phyloP scores from a whole-genome alignment of 345 rosid genomes.

The Combretum micranthum region DNA sequence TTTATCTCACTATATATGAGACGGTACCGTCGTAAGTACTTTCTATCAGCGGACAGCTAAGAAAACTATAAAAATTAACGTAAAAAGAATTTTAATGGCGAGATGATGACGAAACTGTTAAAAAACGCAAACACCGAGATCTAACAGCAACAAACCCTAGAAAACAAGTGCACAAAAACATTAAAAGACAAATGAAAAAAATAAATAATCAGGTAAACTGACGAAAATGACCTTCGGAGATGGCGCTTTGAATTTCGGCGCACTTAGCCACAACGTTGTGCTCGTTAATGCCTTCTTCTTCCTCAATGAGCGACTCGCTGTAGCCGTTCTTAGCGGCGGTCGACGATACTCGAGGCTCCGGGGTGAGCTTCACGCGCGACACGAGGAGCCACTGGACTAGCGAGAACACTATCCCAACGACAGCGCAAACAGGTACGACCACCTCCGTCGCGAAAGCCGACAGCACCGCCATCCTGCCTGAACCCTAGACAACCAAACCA shows the following conservation, averaged over 20 bases:
- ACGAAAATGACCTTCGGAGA: conserved; percentile 27
- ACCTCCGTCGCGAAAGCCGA: conserved; percentile 33
- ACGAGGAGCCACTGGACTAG: conserved; percentile 33
- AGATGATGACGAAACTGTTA: too few species aligned
- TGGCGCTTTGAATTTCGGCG: conserved; percentile 38
- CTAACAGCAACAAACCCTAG: not conserved
- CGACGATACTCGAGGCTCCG: conserved; percentile 6
- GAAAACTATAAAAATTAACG: too few species aligned
- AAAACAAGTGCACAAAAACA: not conserved
- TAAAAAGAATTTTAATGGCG: too few species aligned
- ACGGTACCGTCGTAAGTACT: too few species aligned
- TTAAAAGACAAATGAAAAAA: not conserved
- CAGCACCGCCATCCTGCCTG: conserved; percentile 15
- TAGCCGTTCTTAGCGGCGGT: conserved; percentile 25
- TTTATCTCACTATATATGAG: too few species aligned
- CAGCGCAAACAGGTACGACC: conserved; percentile 26
- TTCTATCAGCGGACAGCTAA: too few species aligned
- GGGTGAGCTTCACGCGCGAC: conserved; percentile 24
- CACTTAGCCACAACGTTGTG: conserved; percentile 24
- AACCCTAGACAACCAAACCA: conserved; percentile 2
- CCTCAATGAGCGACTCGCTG: conserved; percentile 30
- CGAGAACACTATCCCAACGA: conserved; percentile 33
- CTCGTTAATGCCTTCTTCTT: conserved; percentile 34
- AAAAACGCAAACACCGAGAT: not conserved
- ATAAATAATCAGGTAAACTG: conserved; percentile 1